Percentiles rank a stretch among this genome's conserved stretches.
phyloP scores from a whole-genome alignment of 495 filamentous ascomycete species.

The Cudoniella acicularis region DNA sequence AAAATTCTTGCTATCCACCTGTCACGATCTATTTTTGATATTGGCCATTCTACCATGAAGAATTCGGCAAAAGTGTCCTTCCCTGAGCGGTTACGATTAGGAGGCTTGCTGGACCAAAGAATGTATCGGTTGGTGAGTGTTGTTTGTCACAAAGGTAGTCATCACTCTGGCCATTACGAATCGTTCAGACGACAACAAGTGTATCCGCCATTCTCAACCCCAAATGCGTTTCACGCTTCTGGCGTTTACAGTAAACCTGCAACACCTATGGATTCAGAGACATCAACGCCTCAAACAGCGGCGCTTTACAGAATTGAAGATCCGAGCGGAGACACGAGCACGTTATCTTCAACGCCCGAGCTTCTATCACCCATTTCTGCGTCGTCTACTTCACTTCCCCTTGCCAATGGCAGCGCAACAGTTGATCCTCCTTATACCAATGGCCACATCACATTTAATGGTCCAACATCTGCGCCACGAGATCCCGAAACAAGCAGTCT shows the following conservation, averaged over 20 bases:
- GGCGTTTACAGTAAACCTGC: slow-evolving; percentile 60
- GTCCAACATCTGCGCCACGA: slow-evolving; percentile 21
- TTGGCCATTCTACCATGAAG: slow-evolving; percentile 71
- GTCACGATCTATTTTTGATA: slow-evolving; percentile 84
- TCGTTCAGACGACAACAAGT: slow-evolving; percentile 87
- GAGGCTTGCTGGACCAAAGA: slow-evolving; percentile 70
- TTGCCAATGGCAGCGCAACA: slow-evolving; percentile 9
- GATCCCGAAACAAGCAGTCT: slow-evolving; percentile 35
- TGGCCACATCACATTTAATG: slow-evolving; percentile 6
- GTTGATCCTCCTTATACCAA: background rate
- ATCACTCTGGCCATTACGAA: slow-evolving; percentile 96
- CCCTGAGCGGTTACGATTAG: slow-evolving; percentile 76
- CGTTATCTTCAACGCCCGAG: slow-evolving; percentile 37
- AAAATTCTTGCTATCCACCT: slow-evolving; percentile 89
- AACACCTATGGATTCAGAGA: slow-evolving; percentile 26
- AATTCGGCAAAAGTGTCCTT: slow-evolving; percentile 93
- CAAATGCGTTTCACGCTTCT: slow-evolving; percentile 66
- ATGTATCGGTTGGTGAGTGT: slow-evolving; percentile 83
- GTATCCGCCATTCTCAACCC: slow-evolving; percentile 75
- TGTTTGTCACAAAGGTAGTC: slow-evolving; percentile 92
- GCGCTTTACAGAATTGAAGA: slow-evolving; percentile 16
- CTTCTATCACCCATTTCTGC: slow-evolving; percentile 27
- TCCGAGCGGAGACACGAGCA: slow-evolving; percentile 29
- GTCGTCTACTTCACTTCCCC: slow-evolving; percentile 21
- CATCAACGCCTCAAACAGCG: slow-evolving; percentile 39